Evolutionary conservation across 148 eudicot species (phyloP).

Genomic region (Rhododendron molle): DNA sequence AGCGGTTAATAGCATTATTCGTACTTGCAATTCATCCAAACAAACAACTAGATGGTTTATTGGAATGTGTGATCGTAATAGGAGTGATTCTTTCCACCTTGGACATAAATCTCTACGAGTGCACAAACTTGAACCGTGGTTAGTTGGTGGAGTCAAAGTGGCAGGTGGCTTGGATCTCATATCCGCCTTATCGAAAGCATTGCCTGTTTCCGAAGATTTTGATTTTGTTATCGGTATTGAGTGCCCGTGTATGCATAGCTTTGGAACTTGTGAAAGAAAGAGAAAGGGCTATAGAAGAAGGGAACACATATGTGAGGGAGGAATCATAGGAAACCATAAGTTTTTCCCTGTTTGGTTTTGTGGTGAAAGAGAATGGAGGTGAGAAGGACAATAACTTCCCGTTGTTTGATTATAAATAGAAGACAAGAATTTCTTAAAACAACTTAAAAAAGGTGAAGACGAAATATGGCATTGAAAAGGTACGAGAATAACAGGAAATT

Average conservation of each 20-base stretch:
- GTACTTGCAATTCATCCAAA: conserved; percentile 6
- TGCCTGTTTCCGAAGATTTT: conserved; percentile 68
- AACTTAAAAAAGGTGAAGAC: neutral
- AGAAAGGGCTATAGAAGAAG: neutral
- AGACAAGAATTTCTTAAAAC: neutral
- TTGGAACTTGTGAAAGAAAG: neutral
- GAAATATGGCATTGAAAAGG: neutral
- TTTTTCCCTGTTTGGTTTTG: neutral
- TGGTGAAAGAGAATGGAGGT: neutral
- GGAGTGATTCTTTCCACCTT: neutral
- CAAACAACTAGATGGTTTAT: neutral
- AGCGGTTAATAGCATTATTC: neutral
- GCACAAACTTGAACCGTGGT: conserved; percentile 91
- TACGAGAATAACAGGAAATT: neutral
- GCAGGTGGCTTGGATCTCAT: neutral
- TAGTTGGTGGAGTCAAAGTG: conserved; percentile 44
- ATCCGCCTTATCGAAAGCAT: conserved; percentile 55
- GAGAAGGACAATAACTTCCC: neutral
- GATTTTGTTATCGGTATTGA: conserved; percentile 46
- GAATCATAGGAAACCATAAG: neutral
- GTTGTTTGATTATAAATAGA: neutral
- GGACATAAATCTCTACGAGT: conserved; percentile 1
- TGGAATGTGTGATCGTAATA: neutral
- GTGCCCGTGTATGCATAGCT: conserved; percentile 13
- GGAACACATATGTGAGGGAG: neutral